A percentile compares a stretch with the other conserved stretches of the same genome.
Conservation (phyloP, 2,329 filamentous ascomycete species). For the Sporothrix globosa region DNA sequence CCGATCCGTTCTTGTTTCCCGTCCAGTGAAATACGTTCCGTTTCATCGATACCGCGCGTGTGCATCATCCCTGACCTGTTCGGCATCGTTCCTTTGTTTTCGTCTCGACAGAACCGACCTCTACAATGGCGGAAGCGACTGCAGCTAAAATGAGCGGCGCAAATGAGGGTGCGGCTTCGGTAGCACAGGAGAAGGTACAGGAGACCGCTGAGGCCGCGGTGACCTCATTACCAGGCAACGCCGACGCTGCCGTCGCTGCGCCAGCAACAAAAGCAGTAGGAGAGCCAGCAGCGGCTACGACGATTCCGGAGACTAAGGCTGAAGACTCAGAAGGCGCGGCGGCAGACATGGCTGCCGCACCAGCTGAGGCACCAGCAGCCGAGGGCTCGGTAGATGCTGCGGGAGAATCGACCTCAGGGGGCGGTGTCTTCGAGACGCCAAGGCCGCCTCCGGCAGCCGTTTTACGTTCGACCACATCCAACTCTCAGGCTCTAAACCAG, state of each 20-base stretch:
- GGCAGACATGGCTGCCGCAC: background rate
- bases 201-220: conserved; percentile 38
- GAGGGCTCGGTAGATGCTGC: background rate
- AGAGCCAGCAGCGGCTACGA: conserved; percentile 3
- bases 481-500: conserved; percentile 38
- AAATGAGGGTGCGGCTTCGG: conserved; percentile 35
- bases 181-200: conserved; percentile 39
- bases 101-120: background rate
- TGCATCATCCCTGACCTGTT: background rate
- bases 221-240: background rate
- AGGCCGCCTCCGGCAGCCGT: conserved; percentile 28
- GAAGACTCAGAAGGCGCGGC: background rate
- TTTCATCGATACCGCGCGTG: background rate
- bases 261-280: background rate
- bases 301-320: background rate
- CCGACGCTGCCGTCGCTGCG: conserved; percentile 36
- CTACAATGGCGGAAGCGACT: conserved; percentile 34
- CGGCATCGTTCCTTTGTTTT: background rate
- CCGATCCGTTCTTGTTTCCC: background rate
- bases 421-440: conserved; percentile 22
- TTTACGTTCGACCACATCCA: background rate
- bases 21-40: too few species aligned
- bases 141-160: conserved; percentile 34
- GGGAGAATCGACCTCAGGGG: background rate
- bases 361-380: background rate